phyloP scores from a whole-genome alignment of 352 stramenopile genomes.

The Globisporangium irregulare region DNA sequence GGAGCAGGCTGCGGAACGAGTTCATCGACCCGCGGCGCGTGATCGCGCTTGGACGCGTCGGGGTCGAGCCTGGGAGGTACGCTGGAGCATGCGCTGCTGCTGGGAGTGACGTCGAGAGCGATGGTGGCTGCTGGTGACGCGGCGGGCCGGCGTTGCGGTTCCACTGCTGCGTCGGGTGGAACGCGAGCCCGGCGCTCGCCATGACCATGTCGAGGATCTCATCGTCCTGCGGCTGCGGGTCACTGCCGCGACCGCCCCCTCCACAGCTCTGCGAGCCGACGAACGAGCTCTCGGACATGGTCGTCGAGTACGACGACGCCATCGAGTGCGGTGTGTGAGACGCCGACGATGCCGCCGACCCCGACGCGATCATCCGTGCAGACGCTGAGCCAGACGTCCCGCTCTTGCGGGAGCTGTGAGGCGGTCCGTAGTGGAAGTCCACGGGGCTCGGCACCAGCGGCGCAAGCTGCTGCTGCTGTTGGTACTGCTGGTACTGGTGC shows the following conservation, averaged over 20 bases:
- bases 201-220: constrained; percentile 30
- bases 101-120: constrained; percentile 8
- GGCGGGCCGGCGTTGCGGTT: not conserved
- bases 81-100: not conserved
- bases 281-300: constrained; percentile 51
- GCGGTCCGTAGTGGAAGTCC: constrained; percentile 1
- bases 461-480: constrained; percentile 4
- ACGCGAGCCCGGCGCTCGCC: constrained; percentile 18
- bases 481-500: constrained; percentile 4
- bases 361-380: not conserved
- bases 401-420: constrained; percentile 5
- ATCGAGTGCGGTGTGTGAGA: constrained; percentile 11
- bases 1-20: constrained; percentile 39
- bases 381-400: not conserved
- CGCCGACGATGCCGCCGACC: not conserved
- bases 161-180: constrained; percentile 18
- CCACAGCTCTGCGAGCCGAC: constrained; percentile 14
- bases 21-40: constrained; percentile 16
- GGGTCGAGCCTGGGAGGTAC: not conserved
- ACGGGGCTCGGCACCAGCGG: constrained; percentile 8
- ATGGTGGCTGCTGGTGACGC: not conserved
- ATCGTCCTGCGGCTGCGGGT: constrained; percentile 25
- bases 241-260: not conserved
- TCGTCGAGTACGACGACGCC: constrained; percentile 22
- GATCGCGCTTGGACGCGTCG: constrained; percentile 2